Evolutionary conservation across 2,329 filamentous ascomycete species (phyloP).

Genomic region (Fusarium mundagurra): DNA sequence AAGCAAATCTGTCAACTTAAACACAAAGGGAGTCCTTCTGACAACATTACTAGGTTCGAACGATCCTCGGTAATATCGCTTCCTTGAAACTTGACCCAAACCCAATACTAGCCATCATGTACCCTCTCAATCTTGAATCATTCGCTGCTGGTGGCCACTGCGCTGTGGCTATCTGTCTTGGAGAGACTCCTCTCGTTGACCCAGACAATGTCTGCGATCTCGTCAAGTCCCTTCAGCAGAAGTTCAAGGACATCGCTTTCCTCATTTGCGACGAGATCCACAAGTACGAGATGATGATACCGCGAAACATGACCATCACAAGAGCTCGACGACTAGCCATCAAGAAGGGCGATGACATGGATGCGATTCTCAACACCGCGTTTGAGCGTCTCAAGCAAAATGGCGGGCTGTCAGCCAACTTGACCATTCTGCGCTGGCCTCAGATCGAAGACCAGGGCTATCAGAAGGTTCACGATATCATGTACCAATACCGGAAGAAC

Average conservation of each 20-base stretch:
- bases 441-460: background rate
- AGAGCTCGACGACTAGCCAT: background rate
- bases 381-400: background rate
- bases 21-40: background rate
- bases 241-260: background rate
- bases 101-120: background rate
- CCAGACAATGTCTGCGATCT: background rate
- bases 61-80: background rate
- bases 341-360: background rate
- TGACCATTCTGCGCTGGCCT: background rate
- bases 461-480: background rate
- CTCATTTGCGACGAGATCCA: background rate
- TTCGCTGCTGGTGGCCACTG: background rate
- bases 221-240: background rate
- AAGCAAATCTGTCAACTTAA: background rate
- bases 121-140: background rate
- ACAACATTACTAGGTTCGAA: rapidly evolving
- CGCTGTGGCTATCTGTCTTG: background rate
- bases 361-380: background rate
- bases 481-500: background rate
- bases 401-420: background rate
- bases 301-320: background rate
- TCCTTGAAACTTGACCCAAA: rapidly evolving
- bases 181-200: background rate
- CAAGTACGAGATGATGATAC: conserved; percentile 8